These are phyloP conservation scores for Pyrus hybrid DNA, from an alignment of 331 rosid genomes.

Conservation along the genomic window DNA sequence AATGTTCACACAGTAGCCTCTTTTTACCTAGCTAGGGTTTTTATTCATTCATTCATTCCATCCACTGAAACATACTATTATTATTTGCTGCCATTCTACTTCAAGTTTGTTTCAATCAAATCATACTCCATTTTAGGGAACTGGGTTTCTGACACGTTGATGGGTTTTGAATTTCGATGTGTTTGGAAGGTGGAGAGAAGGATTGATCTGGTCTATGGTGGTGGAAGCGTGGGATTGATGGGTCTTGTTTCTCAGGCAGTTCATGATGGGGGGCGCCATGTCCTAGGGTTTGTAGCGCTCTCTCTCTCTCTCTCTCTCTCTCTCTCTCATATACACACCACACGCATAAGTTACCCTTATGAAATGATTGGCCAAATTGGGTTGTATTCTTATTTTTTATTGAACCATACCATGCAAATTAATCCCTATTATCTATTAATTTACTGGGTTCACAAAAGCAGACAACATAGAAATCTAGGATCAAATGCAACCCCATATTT, in stretches of 20 bases:
- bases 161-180: constrained; percentile 33
- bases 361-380: neutral
- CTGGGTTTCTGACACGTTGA: constrained; percentile 39
- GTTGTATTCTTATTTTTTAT: neutral
- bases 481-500: constrained; percentile 27
- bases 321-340: neutral
- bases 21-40: neutral
- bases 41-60: neutral
- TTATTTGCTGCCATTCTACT: neutral
- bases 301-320: neutral
- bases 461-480: constrained; percentile 22
- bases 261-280: constrained; percentile 99
- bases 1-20: neutral
- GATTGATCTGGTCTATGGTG: constrained; percentile 98
- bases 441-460: constrained; percentile 15
- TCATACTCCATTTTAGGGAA: neutral
- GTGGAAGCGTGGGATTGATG: constrained; percentile 99
- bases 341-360: neutral
- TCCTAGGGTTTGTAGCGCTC: constrained; percentile 69
- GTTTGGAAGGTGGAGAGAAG: constrained; percentile 77
- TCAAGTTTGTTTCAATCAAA: neutral
- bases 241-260: constrained; percentile 99
- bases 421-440: constrained; percentile 19
- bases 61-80: neutral
- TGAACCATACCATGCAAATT: constrained; percentile 29